Percentiles rank a stretch among this genome's conserved stretches.
Conservation (phyloP, 306 rosid genomes). For the Prosopis cineraria region DNA sequence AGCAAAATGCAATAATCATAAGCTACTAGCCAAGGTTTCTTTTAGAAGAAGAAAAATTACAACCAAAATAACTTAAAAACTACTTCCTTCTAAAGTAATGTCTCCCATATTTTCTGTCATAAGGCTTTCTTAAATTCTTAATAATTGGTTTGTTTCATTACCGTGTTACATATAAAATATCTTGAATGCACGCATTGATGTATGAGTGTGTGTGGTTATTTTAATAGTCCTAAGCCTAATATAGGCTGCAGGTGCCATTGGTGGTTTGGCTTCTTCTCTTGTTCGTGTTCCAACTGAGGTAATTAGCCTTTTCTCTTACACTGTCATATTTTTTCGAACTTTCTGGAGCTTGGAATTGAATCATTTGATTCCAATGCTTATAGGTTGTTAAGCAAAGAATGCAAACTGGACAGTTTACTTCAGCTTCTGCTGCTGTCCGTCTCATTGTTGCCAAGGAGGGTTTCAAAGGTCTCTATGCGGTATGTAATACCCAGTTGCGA, state of each 20-base stretch:
- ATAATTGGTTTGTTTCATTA: not conserved
- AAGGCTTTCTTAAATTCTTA: not conserved
- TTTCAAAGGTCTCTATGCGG: constrained; percentile 77
- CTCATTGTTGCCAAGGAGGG: constrained; percentile 54
- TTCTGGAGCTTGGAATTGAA: constrained; percentile 33
- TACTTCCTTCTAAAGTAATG: too few relatives aligned
- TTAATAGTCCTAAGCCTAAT: constrained; percentile 44
- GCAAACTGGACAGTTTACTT: constrained; percentile 52
- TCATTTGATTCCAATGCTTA: constrained; percentile 21
- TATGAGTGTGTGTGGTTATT: not conserved
- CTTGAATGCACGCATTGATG: not conserved
- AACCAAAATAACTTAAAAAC: too few relatives aligned
- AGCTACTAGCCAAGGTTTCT: too few relatives aligned
- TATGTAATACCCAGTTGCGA: constrained; percentile 36
- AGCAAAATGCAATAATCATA: too few relatives aligned
- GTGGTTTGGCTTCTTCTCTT: constrained; percentile 74
- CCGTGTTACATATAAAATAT: not conserved
- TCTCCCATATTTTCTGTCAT: too few relatives aligned
- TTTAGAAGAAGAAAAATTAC: too few relatives aligned
- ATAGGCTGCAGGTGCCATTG: constrained; percentile 83
- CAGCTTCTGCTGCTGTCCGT: constrained; percentile 52
- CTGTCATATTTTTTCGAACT: not conserved
- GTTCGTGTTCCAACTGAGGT: constrained; percentile 92
- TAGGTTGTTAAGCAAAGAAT: constrained; percentile 71
- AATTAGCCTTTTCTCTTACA: constrained; percentile 25